Evolutionary conservation across 768 basidiomycete genomes (phyloP).

Genomic region (Podaxis rugospora): DNA sequence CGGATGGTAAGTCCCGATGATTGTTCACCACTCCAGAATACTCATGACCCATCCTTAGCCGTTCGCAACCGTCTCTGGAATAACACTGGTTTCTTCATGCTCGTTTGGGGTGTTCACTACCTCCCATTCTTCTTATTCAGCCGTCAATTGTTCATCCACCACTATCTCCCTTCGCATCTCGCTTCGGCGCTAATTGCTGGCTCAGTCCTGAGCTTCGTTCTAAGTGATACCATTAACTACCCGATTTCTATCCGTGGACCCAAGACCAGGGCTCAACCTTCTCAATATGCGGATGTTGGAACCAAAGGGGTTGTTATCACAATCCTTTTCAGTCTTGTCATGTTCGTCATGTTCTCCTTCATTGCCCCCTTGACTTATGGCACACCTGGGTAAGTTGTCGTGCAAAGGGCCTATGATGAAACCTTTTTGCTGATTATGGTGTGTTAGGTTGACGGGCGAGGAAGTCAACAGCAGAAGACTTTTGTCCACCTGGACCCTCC

Average conservation of each 20-base stretch:
- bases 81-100: conserved; percentile 91
- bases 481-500: conserved; percentile 88
- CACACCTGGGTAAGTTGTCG: conserved; percentile 77
- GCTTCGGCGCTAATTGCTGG: conserved; percentile 91
- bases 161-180: conserved; percentile 96
- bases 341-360: conserved; percentile 69
- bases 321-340: conserved; percentile 48
- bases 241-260: conserved; percentile 79
- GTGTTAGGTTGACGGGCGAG: conserved; percentile 71
- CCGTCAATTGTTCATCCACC: conserved; percentile 95
- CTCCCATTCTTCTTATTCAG: conserved; percentile 97
- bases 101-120: conserved; percentile 95
- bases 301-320: conserved; percentile 68
- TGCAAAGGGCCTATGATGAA: background rate
- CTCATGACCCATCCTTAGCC: conserved; percentile 39
- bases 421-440: conserved; percentile 13
- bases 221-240: conserved; percentile 89
- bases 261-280: conserved; percentile 49
- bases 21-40: background rate
- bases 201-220: conserved; percentile 83
- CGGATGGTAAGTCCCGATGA: conserved; percentile 64
- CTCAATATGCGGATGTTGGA: conserved; percentile 70
- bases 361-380: conserved; percentile 93
- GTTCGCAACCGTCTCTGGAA: conserved; percentile 94
- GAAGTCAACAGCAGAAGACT: conserved; percentile 81